These are phyloP conservation scores for Persicaria maculosa DNA, from an alignment of 148 eudicot species.

Conservation along the genomic window DNA sequence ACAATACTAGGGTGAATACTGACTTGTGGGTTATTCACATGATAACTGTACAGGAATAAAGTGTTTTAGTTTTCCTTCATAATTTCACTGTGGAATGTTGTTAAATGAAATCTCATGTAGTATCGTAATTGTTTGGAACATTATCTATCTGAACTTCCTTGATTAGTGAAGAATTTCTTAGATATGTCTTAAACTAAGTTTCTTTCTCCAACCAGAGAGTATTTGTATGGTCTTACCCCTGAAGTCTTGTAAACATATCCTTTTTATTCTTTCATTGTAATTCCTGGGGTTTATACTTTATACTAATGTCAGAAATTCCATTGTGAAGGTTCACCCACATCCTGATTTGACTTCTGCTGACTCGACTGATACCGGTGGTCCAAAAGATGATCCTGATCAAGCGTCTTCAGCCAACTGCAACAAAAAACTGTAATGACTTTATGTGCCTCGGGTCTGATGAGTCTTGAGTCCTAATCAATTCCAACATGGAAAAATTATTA, in stretches of 20 bases:
- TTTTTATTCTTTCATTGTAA: background rate
- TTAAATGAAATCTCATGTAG: background rate
- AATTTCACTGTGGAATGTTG: background rate
- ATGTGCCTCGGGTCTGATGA: background rate
- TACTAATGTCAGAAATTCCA: background rate
- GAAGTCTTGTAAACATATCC: background rate
- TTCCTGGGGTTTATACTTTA: background rate
- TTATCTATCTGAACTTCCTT: background rate
- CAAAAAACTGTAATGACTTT: conserved; percentile 42
- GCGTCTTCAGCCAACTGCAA: conserved; percentile 20
- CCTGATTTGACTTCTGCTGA: conserved; percentile 37
- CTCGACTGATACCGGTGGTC: background rate
- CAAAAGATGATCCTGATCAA: conserved; percentile 26
- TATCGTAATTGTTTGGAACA: background rate
- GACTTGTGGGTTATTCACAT: background rate
- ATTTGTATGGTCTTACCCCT: background rate
- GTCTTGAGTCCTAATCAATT: background rate
- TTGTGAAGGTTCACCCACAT: conserved; percentile 50
- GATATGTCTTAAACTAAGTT: background rate
- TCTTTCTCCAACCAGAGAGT: background rate
- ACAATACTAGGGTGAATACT: background rate
- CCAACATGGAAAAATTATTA: background rate
- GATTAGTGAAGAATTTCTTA: background rate
- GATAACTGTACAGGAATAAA: background rate
- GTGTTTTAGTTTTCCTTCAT: background rate